Conservation (phyloP, 2,329 filamentous ascomycete genomes). For the Clarireedia homoeocarpa region DNA sequence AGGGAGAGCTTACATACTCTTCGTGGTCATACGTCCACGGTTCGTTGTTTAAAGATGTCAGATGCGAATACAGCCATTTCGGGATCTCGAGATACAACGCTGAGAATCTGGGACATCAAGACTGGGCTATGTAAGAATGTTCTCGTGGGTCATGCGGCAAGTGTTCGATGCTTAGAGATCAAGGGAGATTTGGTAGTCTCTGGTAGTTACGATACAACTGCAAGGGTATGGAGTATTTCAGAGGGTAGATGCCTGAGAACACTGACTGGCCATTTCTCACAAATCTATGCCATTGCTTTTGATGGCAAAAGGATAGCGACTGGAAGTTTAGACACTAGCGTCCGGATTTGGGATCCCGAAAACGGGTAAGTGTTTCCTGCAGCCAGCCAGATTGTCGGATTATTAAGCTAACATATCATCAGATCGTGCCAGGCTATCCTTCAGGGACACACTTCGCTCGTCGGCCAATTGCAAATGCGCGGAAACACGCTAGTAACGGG, state of each 20-base stretch:
- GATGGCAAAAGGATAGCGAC: slow-evolving; percentile 91
- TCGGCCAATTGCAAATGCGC: slow-evolving; percentile 93
- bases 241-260: slow-evolving; percentile 89
- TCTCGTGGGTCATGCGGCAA: slow-evolving; percentile 89
- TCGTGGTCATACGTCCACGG: slow-evolving; percentile 91
- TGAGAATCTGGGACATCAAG: slow-evolving; percentile 89
- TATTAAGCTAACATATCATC: slow-evolving; percentile 27
- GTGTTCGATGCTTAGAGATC: slow-evolving; percentile 89
- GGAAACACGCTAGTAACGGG: slow-evolving; percentile 92
- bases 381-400: slow-evolving; percentile 14
- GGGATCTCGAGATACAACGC: slow-evolving; percentile 86
- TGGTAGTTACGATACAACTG: slow-evolving; percentile 94
- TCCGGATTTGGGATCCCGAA: slow-evolving; percentile 89
- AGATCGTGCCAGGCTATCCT: slow-evolving; percentile 67
- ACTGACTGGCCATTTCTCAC: slow-evolving; percentile 89
- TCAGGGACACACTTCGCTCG: slow-evolving; percentile 92
- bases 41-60: slow-evolving; percentile 96
- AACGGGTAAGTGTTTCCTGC: slow-evolving; percentile 56
- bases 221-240: slow-evolving; percentile 95
- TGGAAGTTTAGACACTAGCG: slow-evolving; percentile 91
- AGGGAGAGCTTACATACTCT: slow-evolving; percentile 74
- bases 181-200: slow-evolving; percentile 97
- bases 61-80: slow-evolving; percentile 92
- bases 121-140: slow-evolving; percentile 86
- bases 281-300: slow-evolving; percentile 98